A percentile compares a stretch with the other conserved stretches of the same genome.
phyloP scores from a whole-genome alignment of 139 green algal genomes.

The Edaphochlamys debaryana region DNA sequence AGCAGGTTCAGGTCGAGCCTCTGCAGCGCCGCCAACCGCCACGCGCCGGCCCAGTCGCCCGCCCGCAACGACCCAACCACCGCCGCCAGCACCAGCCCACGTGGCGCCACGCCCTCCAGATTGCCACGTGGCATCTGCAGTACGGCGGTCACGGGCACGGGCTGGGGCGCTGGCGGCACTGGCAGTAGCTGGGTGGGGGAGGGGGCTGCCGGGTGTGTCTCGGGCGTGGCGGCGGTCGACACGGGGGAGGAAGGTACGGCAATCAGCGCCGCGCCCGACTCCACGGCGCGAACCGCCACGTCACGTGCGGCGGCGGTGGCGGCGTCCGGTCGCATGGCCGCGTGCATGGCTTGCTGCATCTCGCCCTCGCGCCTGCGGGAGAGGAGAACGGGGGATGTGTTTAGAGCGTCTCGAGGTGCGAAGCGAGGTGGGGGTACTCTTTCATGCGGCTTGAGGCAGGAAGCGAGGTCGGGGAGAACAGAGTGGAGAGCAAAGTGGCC shows the following conservation, averaged over 20 bases:
- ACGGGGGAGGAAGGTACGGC: too few relatives aligned
- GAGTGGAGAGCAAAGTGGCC: background rate
- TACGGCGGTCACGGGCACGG: constrained; percentile 52
- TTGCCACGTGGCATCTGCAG: constrained; percentile 95
- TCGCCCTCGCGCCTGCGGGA: constrained; percentile 49
- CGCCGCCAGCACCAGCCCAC: constrained; percentile 84
- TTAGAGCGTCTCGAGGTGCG: too few relatives aligned
- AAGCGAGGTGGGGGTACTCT: too few relatives aligned
- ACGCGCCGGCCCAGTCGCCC: constrained; percentile 66
- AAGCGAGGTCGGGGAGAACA: background rate
- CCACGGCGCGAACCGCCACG: constrained; percentile 67
- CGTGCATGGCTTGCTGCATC: constrained; percentile 59
- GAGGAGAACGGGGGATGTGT: too few relatives aligned
- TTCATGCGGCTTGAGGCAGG: background rate
- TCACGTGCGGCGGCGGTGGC: constrained; percentile 50
- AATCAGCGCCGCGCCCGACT: constrained; percentile 73
- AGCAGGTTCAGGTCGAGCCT: constrained; percentile 93
- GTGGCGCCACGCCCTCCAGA: constrained; percentile 86
- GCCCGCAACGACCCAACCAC: constrained; percentile 64
- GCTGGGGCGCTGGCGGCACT: too few relatives aligned
- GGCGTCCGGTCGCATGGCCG: constrained; percentile 76
- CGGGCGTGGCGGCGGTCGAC: too few relatives aligned
- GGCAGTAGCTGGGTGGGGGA: too few relatives aligned
- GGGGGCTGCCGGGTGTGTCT: too few relatives aligned
- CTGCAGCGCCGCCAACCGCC: constrained; percentile 61